A percentile compares a stretch with the other conserved stretches of the same genome.
Conservation (phyloP, 352 stramenopile genomes). For the Globisporangium orthogonon region DNA sequence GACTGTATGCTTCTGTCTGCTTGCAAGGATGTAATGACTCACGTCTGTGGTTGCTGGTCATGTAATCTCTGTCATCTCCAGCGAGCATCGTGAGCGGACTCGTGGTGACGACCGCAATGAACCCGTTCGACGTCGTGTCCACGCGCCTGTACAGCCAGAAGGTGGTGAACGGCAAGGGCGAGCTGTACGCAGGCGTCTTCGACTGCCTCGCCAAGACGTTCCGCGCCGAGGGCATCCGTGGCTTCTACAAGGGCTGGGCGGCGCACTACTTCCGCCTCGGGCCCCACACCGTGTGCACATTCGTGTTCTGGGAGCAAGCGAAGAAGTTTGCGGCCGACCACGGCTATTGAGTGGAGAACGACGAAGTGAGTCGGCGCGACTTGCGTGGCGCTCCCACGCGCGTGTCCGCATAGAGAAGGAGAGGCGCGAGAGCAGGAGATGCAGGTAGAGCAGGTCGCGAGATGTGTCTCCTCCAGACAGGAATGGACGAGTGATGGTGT, state of each 20-base stretch:
- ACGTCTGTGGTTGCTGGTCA: too few species aligned
- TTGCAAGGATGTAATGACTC: not conserved
- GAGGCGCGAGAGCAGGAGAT: too few species aligned
- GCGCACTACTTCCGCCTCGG: slow-evolving; percentile 85
- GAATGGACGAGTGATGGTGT: not conserved
- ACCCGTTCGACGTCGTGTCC: slow-evolving; percentile 85
- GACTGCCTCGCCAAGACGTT: slow-evolving; percentile 81
- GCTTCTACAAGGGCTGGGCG: slow-evolving; percentile 86
- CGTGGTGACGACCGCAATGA: slow-evolving; percentile 82
- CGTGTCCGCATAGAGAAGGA: not conserved
- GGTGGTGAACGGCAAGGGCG: slow-evolving; percentile 80
- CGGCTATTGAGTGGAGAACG: slow-evolving; percentile 37
- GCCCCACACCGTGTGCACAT: slow-evolving; percentile 83
- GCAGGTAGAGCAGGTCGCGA: too few species aligned
- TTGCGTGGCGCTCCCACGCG: too few species aligned
- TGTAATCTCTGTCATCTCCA: slow-evolving; percentile 10
- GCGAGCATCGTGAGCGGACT: slow-evolving; percentile 77
- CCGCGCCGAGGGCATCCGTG: slow-evolving; percentile 64
- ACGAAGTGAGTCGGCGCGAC: too few species aligned
- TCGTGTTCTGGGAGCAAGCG: slow-evolving; percentile 83
- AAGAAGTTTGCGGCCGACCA: slow-evolving; percentile 61
- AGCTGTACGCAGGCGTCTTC: slow-evolving; percentile 65
- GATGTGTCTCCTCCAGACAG: too few species aligned
- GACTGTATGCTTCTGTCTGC: not conserved
- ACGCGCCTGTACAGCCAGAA: slow-evolving; percentile 86